Evolutionary conservation across 2,329 filamentous ascomycete species (phyloP), one percentile per base, ranked within the genome.

Genomic region (Xylariaceae sp.): DNA sequence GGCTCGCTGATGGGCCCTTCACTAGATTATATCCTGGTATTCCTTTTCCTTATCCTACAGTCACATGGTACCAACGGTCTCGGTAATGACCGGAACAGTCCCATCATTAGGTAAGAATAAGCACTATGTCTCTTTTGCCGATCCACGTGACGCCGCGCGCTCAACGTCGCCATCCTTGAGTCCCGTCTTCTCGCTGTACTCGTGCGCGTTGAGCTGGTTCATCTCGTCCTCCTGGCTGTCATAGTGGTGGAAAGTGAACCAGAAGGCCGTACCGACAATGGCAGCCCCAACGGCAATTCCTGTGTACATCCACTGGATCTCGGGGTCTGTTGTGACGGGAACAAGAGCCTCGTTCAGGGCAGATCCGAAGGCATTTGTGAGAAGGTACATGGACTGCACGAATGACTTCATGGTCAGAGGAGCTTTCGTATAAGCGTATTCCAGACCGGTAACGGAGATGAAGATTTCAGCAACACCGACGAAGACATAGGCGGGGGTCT

Each of bases 341-440:
- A 78, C 73, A 11, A 87, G 64, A 3, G 80, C 73, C 49, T 81
- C 76, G 3, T 76, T 78, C 16, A 87, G 63, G 24, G 74, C 75
- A 4, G 76, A 73, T 6, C 76, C 77, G 29, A 78, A 67, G 8
- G 78, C 78, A 34, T 66, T 75, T 34, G 76, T 82, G 47, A 81
- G 67, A 37, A 81, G 66, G 54, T 76, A 81, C 19, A 82, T 55
- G n/a, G 72, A 71, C 63, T 71, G 72, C 19, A 77, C 67, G 68
- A 78, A 78, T 0, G 75, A 78, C 63, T 81, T 78, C 81, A 87
- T 85, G 57, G 71, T 77, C 30, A 74, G 73, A 3, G 83, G 83
- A 0, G 83, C 83, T 63, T 87, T 86, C 57, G 81, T 84, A 64
- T 81, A 87, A 17, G 81, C 83, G 50, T 87, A 86, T 59, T 87